Evolutionary conservation across 1,284 basidiomycete species (phyloP).

Genomic region (Naganishia albida): DNA sequence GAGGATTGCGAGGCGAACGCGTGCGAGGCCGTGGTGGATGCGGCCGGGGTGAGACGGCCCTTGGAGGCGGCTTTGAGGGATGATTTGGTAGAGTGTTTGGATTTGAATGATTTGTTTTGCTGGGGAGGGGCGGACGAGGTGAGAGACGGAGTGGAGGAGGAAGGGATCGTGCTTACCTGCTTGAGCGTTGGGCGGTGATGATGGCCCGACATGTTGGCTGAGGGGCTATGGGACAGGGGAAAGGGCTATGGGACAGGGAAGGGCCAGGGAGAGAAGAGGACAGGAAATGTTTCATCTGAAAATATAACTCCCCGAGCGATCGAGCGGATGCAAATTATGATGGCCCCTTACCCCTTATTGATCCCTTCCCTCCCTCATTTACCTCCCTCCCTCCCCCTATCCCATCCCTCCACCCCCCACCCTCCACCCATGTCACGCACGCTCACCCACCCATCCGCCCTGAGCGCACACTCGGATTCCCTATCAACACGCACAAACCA

Average conservation of each 20-base stretch:
- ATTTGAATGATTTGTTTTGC: constrained; percentile 88
- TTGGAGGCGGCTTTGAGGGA: constrained; percentile 77
- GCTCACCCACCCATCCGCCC: constrained; percentile 6
- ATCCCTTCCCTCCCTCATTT: no score
- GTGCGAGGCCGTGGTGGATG: constrained; percentile 60
- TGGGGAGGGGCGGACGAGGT: constrained; percentile 44
- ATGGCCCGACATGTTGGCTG: constrained; percentile 45
- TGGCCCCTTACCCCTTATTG: no score
- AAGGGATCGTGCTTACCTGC: constrained; percentile 61
- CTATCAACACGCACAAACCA: constrained; percentile 76
- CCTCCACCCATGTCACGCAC: constrained; percentile 8
- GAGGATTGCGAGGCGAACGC: constrained; percentile 32
- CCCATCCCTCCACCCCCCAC: no score
- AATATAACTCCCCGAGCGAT: neutral
- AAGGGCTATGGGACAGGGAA: neutral
- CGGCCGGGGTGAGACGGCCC: constrained; percentile 66
- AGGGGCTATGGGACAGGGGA: neutral
- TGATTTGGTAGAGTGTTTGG: constrained; percentile 79
- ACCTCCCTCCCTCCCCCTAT: no score
- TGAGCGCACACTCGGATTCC: constrained; percentile 13
- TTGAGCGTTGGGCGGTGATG: constrained; percentile 81
- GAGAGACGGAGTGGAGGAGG: constrained; percentile 9
- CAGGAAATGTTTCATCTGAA: neutral
- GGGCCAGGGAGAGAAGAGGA: neutral
- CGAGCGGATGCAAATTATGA: constrained; percentile 18